Evolutionary conservation across 192 early-diverging fungal genomes (phyloP), one percentile per base, ranked within the genome.

Genomic region (Coemansia umbellata): DNA sequence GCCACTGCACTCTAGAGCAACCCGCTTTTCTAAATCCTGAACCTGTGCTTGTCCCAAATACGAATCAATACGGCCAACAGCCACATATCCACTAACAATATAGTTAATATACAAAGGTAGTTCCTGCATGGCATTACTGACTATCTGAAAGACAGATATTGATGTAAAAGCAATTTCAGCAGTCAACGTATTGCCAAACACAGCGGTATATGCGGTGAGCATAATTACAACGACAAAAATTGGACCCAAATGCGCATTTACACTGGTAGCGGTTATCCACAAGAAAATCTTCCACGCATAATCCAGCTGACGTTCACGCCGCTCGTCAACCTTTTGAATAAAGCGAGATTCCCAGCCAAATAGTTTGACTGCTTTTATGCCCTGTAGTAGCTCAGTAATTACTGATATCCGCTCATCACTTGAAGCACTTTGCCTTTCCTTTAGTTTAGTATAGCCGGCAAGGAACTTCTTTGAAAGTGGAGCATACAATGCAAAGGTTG

Each of bases 321-420:
- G 58, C 33, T 74, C 78, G n/a, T 81, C 78, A 10, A 94, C 69
- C 42, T 83, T 80, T 24, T 78, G 70, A 36, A 82, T 48, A 53
- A 96, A 91, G 50, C 79, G 74, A 14, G 74, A 50, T 66, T 90
- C 88, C 89, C 89, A 91, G 19, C 84, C 87, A 66, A 90, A 88
- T 56, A 95, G 84, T 56, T 97, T 97, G 42, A 97, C 84, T 26
- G 95, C 87, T 32, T 91, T 82, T 37, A 97, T 94, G 24, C 90
- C 92, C 71, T 90, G 81, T 17, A 94, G 66, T 26, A 90, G 73
- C 74, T 97, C 92, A 47, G 89, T 95, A 32, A 90, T 84, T 26
- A 78, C 72, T 27, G 83, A 78, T 23, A 95, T 67, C 10, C 92
- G 81, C 52, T 87, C 80, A 60, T 95, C 92, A 37, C 79, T 76